phyloP scores from a whole-genome alignment of 352 stramenopile species.

The Globisporangium solare region DNA sequence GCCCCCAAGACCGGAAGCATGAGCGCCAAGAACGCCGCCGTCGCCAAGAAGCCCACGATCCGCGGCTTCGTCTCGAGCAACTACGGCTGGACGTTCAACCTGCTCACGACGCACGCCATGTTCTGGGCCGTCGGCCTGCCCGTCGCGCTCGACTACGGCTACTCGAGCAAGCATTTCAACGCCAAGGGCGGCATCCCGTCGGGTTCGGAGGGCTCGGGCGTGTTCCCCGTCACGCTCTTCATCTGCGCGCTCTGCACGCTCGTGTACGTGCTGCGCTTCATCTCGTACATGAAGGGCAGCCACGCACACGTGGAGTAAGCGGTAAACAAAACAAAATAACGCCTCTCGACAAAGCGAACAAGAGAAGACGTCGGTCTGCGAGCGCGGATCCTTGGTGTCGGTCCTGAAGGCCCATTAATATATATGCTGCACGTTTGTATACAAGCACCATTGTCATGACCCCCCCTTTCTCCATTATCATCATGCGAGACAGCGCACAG shows the following conservation, averaged over 20 bases:
- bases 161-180: constrained; percentile 73
- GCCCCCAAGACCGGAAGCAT: too few relatives aligned
- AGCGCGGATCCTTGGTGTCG: background rate
- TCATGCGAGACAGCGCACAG: too few relatives aligned
- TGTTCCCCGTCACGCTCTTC: constrained; percentile 80
- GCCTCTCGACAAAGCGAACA: background rate
- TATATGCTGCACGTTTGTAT: too few relatives aligned
- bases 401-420: too few relatives aligned
- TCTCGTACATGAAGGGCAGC: constrained; percentile 47
- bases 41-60: constrained; percentile 30
- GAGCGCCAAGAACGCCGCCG: background rate
- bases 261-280: constrained; percentile 51
- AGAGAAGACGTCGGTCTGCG: background rate
- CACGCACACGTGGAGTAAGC: constrained; percentile 20
- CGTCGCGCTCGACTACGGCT: constrained; percentile 72
- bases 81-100: constrained; percentile 83
- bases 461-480: too few relatives aligned
- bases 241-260: constrained; percentile 68
- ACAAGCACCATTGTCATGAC: too few relatives aligned
- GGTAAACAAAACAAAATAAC: background rate
- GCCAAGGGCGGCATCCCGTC: constrained; percentile 71
- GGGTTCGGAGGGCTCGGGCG: constrained; percentile 66
- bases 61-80: constrained; percentile 63
- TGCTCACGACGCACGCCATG: constrained; percentile 74
- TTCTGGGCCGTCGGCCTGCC: constrained; percentile 84